A percentile compares a stretch with the other conserved stretches of the same genome.
phyloP scores from a whole-genome alignment of 495 filamentous ascomycete genomes.

The Penicillium macrosclerotiorum region DNA sequence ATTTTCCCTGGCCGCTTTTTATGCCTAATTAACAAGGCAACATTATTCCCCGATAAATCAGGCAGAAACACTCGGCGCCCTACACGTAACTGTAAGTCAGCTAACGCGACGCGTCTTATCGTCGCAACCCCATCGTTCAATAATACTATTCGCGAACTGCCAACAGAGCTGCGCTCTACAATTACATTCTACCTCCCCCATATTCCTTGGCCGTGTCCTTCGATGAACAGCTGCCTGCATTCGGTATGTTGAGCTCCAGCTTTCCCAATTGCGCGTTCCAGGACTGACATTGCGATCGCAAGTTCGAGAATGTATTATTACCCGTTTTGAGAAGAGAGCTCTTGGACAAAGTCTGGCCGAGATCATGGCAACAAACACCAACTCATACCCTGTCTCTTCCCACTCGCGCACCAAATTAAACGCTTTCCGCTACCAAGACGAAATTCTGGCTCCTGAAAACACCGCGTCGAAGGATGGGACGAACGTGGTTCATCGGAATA shows the following conservation, averaged over 20 bases:
- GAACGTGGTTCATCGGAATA: conserved; percentile 28
- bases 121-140: conserved; percentile 14
- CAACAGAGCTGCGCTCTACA: conserved; percentile 8
- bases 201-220: neutral
- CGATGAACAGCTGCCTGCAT: conserved; percentile 3
- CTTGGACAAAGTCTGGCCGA: conserved; percentile 13
- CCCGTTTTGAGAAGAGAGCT: conserved; percentile 16
- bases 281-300: conserved; percentile 17
- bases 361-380: conserved; percentile 26
- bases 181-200: conserved; percentile 2
- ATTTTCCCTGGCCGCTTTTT: conserved; percentile 31
- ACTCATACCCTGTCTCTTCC: conserved; percentile 43
- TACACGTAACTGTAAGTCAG: no score
- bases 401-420: conserved; percentile 59
- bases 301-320: conserved; percentile 27
- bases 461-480: conserved; percentile 21
- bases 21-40: conserved; percentile 21
- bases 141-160: conserved; percentile 6
- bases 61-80: conserved; percentile 34
- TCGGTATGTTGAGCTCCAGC: neutral
- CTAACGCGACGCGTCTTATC: no score
- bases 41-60: conserved; percentile 18
- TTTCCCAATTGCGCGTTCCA: neutral
- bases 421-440: conserved; percentile 50
- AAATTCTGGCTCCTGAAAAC: conserved; percentile 31